phyloP scores from a whole-genome alignment of 2,329 filamentous ascomycete genomes.

The Hymenoscyphus linearis region DNA sequence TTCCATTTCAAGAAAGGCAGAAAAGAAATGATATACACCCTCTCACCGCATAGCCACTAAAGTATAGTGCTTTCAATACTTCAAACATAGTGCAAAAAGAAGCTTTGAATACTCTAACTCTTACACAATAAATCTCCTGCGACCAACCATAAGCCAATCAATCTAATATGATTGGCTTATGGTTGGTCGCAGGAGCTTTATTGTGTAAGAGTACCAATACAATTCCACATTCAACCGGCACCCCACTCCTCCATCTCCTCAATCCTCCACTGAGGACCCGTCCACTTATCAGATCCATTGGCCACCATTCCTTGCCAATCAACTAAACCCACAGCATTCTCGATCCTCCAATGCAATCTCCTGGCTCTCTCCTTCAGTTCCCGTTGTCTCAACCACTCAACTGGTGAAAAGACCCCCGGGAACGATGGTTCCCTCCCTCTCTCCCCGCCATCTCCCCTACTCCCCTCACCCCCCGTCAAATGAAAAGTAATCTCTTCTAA shows the following conservation, averaged over 20 bases:
- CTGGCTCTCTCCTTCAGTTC: background rate
- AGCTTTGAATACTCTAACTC: background rate
- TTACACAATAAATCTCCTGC: too few species aligned
- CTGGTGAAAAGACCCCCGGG: background rate
- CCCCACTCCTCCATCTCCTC: background rate
- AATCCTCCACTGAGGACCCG: background rate
- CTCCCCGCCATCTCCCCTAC: background rate
- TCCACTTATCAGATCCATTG: background rate
- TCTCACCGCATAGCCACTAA: background rate
- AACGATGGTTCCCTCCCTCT: background rate
- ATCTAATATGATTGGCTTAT: too few species aligned
- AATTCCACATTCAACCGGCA: slow-evolving; percentile 1
- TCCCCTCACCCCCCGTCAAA: background rate
- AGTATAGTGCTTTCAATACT: background rate
- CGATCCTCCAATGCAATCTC: background rate
- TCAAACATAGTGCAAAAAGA: background rate
- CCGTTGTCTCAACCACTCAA: background rate
- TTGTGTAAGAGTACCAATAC: too few species aligned
- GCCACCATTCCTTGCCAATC: background rate
- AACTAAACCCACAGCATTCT: background rate
- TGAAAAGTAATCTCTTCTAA: slow-evolving; percentile 13
- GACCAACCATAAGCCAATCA: background rate
- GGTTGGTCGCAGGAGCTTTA: too few species aligned
- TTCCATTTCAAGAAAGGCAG: background rate
- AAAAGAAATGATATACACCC: background rate